Conservation (phyloP, 805 yeast genomes). For the Starmerella apis region DNA sequence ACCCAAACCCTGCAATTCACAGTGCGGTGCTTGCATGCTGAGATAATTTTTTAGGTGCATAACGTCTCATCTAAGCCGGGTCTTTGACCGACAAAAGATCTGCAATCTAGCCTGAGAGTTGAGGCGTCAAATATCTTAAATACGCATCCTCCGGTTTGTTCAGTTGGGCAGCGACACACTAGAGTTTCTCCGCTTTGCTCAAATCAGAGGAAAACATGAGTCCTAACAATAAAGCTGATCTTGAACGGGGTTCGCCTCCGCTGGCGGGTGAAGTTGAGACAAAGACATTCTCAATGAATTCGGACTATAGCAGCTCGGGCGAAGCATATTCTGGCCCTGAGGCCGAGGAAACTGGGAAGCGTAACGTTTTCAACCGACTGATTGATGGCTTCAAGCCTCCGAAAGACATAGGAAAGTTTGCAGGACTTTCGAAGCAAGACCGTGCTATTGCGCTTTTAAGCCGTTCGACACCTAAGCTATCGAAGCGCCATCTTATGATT, state of each 20-base stretch:
- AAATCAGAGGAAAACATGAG: neutral
- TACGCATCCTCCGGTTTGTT: neutral
- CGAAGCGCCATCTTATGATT: conserved; percentile 50
- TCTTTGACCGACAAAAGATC: conserved; percentile 4
- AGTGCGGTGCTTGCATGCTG: conserved; percentile 1
- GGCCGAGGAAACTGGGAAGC: neutral
- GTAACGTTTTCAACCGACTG: conserved; percentile 13
- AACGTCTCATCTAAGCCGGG: conserved; percentile 7
- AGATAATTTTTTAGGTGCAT: conserved; percentile 1
- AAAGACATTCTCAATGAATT: neutral
- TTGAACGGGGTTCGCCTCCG: conserved; percentile 6
- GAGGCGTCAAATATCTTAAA: neutral
- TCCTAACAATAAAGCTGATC: neutral
- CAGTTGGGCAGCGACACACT: neutral
- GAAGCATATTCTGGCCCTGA: neutral
- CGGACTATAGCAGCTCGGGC: conserved; percentile 4
- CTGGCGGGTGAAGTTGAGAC: conserved; percentile 6
- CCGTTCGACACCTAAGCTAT: conserved; percentile 36
- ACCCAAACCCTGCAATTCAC: no score
- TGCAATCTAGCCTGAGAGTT: neutral
- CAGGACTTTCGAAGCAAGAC: conserved; percentile 22
- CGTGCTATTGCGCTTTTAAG: conserved; percentile 26
- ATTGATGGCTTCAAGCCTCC: conserved; percentile 31
- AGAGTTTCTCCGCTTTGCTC: neutral
- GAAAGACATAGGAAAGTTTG: conserved; percentile 14